phyloP scores from a whole-genome alignment of 1,139 yeast genomes.

The Debaryomyces coudertii region DNA sequence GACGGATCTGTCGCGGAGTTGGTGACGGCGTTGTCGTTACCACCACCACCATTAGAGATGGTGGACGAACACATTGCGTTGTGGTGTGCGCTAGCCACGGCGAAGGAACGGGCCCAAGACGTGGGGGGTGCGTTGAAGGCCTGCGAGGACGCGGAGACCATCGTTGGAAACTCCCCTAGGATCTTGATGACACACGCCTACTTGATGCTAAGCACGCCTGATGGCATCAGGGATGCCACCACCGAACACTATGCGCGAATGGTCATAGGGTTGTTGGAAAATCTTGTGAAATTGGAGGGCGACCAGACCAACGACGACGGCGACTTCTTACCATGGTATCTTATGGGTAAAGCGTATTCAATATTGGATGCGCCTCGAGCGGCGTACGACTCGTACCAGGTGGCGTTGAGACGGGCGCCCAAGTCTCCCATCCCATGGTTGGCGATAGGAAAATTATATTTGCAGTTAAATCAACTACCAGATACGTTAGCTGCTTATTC shows the following conservation, averaged over 20 bases:
- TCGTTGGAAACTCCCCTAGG: slow-evolving; percentile 48
- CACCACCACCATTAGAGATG: slow-evolving; percentile 50
- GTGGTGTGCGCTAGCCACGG: slow-evolving; percentile 56
- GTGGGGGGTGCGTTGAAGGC: slow-evolving; percentile 50
- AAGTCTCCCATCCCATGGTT: slow-evolving; percentile 64
- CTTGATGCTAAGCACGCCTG: slow-evolving; percentile 35
- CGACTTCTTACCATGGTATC: slow-evolving; percentile 60
- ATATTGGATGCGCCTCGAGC: slow-evolving; percentile 49
- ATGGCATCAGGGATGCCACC: not conserved
- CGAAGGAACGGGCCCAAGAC: slow-evolving; percentile 53
- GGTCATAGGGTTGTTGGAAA: slow-evolving; percentile 42
- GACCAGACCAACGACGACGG: slow-evolving; percentile 28
- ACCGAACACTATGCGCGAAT: slow-evolving; percentile 17
- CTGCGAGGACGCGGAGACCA: slow-evolving; percentile 49
- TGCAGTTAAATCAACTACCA: slow-evolving; percentile 60
- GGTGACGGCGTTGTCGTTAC: slow-evolving; percentile 50
- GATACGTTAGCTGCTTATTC: slow-evolving; percentile 71
- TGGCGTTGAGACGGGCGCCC: slow-evolving; percentile 58
- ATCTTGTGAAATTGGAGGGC: slow-evolving; percentile 29
- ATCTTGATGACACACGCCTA: slow-evolving; percentile 52
- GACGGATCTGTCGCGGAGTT: slow-evolving; percentile 52
- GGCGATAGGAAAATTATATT: slow-evolving; percentile 63
- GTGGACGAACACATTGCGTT: slow-evolving; percentile 50
- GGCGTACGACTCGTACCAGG: slow-evolving; percentile 61
- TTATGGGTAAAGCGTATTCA: slow-evolving; percentile 58